Percentiles rank a stretch among this genome's conserved stretches.
phyloP scores from a whole-genome alignment of 1,139 yeast genomes.

The Yamadazyma diddensiae region DNA sequence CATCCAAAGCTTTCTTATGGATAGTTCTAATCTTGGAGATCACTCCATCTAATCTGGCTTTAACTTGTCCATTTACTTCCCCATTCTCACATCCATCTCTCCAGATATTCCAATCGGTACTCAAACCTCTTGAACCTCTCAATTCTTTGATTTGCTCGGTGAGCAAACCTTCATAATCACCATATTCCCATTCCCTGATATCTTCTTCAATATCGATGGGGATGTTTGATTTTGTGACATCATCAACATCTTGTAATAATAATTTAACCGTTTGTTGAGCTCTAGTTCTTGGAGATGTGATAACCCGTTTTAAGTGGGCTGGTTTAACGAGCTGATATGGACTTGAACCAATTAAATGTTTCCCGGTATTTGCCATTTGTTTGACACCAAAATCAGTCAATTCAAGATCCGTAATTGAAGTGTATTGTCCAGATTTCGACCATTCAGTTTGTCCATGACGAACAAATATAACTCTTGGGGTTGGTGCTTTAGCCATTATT shows the following conservation, averaged over 20 bases:
- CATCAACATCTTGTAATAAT: slow-evolving; percentile 48
- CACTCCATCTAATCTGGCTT: slow-evolving; percentile 64
- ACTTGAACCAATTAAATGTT: slow-evolving; percentile 56
- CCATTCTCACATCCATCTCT: slow-evolving; percentile 92
- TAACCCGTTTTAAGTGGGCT: slow-evolving; percentile 54
- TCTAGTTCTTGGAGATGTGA: slow-evolving; percentile 77
- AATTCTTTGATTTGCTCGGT: slow-evolving; percentile 63
- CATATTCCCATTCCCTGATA: slow-evolving; percentile 92
- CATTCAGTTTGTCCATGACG: slow-evolving; percentile 95
- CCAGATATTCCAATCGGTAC: slow-evolving; percentile 79
- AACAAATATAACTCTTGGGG: slow-evolving; percentile 76
- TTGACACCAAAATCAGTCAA: slow-evolving; percentile 74
- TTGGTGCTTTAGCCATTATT: slow-evolving; percentile 23
- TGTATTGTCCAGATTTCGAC: slow-evolving; percentile 91
- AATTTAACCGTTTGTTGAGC: slow-evolving; percentile 72
- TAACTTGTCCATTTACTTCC: slow-evolving; percentile 64
- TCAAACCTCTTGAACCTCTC: slow-evolving; percentile 61
- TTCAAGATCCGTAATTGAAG: slow-evolving; percentile 78
- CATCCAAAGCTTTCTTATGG: slow-evolving; percentile 59
- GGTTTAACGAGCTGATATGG: slow-evolving; percentile 63
- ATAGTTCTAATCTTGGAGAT: slow-evolving; percentile 59
- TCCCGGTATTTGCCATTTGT: slow-evolving; percentile 76
- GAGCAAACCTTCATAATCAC: slow-evolving; percentile 84
- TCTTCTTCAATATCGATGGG: slow-evolving; percentile 58
- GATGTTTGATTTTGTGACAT: slow-evolving; percentile 42